Evolutionary conservation across 257 asterid species (phyloP).

Genomic region (Solanum gracilifrons): DNA sequence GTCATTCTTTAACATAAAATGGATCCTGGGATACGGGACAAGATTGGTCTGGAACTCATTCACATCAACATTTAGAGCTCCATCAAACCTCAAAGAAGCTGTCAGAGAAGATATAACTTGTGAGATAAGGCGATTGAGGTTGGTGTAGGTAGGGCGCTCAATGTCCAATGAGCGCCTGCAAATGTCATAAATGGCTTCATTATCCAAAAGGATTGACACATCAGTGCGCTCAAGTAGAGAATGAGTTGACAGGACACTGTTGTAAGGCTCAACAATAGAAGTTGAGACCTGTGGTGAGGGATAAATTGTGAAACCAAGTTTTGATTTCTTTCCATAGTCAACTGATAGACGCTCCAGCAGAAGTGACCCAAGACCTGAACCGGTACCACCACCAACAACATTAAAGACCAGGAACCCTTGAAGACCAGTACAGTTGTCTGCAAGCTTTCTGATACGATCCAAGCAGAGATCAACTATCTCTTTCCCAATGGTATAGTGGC

Average conservation of each 20-base stretch:
- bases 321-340: constrained; percentile 14
- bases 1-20: too few species aligned
- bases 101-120: constrained; percentile 12
- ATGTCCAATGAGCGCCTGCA: constrained; percentile 13
- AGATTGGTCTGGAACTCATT: constrained; percentile 8
- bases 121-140: constrained; percentile 10
- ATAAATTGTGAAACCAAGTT: constrained; percentile 15
- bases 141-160: constrained; percentile 12
- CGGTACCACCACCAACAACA: constrained; percentile 15
- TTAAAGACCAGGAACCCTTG: constrained; percentile 10
- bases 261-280: constrained; percentile 16
- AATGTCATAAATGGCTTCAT: constrained; percentile 14
- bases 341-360: constrained; percentile 11
- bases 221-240: constrained; percentile 17
- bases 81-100: constrained; percentile 8
- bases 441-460: constrained; percentile 11
- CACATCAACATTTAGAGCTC: constrained; percentile 5
- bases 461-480: constrained; percentile 15
- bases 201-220: constrained; percentile 9
- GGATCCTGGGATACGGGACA: constrained; percentile 4
- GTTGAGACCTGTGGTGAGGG: constrained; percentile 18
- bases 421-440: constrained; percentile 16
- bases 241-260: constrained; percentile 17
- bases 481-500: constrained; percentile 18
- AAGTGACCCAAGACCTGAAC: constrained; percentile 17